phyloP scores from a whole-genome alignment of 192 early-diverging fungal genomes.

The Backusella psychrophila region DNA sequence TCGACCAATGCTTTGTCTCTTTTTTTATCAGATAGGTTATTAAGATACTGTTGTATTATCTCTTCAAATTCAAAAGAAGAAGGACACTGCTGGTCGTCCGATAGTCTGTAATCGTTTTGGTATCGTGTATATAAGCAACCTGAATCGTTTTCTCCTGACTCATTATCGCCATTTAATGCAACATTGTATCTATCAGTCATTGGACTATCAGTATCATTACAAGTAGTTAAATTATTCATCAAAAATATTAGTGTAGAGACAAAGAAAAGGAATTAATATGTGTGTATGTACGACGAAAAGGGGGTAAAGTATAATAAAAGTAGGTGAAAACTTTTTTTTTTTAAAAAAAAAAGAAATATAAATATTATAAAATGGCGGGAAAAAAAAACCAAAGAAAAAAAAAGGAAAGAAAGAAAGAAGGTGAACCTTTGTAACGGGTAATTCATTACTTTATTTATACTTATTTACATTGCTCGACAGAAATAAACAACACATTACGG shows the following conservation, averaged over 20 bases:
- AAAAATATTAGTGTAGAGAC: not conserved
- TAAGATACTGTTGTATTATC: constrained; percentile 45
- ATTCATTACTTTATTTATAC: constrained; percentile 3
- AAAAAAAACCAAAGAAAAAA: not conserved
- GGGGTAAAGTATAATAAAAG: not conserved
- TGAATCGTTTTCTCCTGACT: not conserved
- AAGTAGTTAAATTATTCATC: not conserved
- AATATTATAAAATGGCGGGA: constrained; percentile 5
- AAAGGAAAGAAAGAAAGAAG: not conserved
- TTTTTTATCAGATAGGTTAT: constrained; percentile 48
- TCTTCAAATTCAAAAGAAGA: constrained; percentile 39
- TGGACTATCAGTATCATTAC: not conserved
- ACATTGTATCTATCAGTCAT: not conserved
- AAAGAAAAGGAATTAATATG: not conserved
- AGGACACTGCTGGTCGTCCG: constrained; percentile 34
- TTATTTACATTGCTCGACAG: not conserved
- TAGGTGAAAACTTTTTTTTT: not conserved
- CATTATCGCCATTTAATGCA: not conserved
- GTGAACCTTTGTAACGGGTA: not conserved
- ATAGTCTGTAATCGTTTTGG: constrained; percentile 5
- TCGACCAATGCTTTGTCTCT: constrained; percentile 48
- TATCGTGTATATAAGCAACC: not conserved
- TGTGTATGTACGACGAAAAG: not conserved
- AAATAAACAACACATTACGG: constrained; percentile 10
- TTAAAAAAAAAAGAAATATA: not conserved